Percentiles rank a stretch among this genome's conserved stretches.
Conservation (phyloP, 495 filamentous ascomycete genomes). For the Parachaetomium inaequale region DNA sequence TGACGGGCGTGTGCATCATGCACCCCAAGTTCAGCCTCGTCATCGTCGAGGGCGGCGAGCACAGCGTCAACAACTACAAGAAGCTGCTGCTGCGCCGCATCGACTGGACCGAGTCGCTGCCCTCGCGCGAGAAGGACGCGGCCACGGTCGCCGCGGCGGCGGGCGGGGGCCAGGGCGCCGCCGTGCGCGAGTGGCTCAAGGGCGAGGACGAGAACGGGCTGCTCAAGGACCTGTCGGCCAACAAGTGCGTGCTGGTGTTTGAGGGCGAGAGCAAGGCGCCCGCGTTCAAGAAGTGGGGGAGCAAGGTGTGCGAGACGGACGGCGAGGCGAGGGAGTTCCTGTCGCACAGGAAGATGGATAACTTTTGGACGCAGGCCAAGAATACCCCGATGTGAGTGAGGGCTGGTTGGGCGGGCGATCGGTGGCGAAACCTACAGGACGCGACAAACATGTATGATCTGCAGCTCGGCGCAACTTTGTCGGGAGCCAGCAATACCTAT, state of each 20-base stretch:
- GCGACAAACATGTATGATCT: background rate
- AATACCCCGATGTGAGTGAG: conserved; percentile 21
- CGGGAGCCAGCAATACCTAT: no score
- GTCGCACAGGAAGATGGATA: conserved; percentile 81
- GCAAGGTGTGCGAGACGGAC: conserved; percentile 83
- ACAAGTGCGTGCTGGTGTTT: conserved; percentile 78
- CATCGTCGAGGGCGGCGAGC: conserved; percentile 84
- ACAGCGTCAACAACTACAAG: conserved; percentile 75
- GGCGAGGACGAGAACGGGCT: conserved; percentile 75
- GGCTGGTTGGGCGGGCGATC: background rate
- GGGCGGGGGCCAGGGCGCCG: background rate
- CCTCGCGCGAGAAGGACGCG: conserved; percentile 55
- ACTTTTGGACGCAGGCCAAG: conserved; percentile 94
- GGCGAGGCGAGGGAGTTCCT: conserved; percentile 78
- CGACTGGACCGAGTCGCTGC: conserved; percentile 86
- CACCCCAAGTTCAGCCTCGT: conserved; percentile 83
- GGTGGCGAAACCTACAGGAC: background rate
- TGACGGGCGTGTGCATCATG: conserved; percentile 86
- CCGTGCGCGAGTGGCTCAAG: conserved; percentile 67
- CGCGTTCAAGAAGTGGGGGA: conserved; percentile 81
- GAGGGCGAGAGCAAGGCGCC: conserved; percentile 79
- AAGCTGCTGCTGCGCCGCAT: conserved; percentile 88
- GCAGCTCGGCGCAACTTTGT: background rate
- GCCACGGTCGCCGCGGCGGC: conserved; percentile 22
- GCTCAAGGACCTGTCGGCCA: conserved; percentile 72